These are phyloP conservation scores for Sclerotinia nivalis DNA, from an alignment of 2,329 filamentous ascomycete species.

Conservation along the genomic window DNA sequence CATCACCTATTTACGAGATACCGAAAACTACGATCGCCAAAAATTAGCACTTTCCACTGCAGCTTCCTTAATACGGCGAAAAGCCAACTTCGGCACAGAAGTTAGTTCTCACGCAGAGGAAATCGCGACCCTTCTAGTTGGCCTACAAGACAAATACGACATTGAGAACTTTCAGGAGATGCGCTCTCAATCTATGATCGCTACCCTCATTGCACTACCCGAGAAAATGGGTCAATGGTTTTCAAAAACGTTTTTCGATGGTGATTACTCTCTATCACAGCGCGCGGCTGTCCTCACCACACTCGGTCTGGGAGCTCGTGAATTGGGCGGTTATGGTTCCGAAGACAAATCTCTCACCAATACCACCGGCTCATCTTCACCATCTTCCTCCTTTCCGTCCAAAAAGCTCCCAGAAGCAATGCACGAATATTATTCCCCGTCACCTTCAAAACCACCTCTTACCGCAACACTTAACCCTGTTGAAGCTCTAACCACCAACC, in stretches of 20 bases:
- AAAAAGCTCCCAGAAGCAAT: conserved; percentile 74
- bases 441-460: background rate
- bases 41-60: conserved; percentile 76
- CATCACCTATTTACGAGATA: conserved; percentile 74
- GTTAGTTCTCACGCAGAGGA: conserved; percentile 82
- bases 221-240: conserved; percentile 81
- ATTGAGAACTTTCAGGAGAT: conserved; percentile 75
- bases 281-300: conserved; percentile 79
- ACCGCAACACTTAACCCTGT: conserved; percentile 46
- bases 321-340: conserved; percentile 74
- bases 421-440: conserved; percentile 65
- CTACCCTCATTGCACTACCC: conserved; percentile 75
- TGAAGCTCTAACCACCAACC: conserved; percentile 63
- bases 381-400: conserved; percentile 65
- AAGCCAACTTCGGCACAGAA: conserved; percentile 85
- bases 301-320: conserved; percentile 77
- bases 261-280: conserved; percentile 87
- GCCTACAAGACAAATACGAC: conserved; percentile 83
- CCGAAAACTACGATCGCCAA: conserved; percentile 82
- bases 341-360: conserved; percentile 42
- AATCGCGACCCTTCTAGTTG: conserved; percentile 72
- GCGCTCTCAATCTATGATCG: conserved; percentile 77
- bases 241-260: conserved; percentile 81
- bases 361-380: conserved; percentile 33
- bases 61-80: conserved; percentile 79